Evolutionary conservation across 192 early-diverging fungal genomes (phyloP).

Genomic region (Entomortierella chlamydospora): DNA sequence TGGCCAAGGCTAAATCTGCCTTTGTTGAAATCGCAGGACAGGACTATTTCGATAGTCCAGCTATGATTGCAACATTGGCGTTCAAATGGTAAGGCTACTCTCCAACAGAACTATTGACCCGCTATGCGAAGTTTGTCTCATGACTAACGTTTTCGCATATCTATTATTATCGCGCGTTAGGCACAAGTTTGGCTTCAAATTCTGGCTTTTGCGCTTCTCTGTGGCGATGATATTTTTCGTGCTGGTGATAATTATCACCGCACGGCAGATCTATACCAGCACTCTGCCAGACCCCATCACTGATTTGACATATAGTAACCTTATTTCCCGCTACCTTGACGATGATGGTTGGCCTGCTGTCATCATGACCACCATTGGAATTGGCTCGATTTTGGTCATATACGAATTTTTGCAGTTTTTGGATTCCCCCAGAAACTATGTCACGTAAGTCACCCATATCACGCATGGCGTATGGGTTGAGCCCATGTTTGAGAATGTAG

Average conservation of each 20-base stretch:
- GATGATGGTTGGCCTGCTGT: conserved; percentile 22
- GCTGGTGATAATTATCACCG: conserved; percentile 28
- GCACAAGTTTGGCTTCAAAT: conserved; percentile 45
- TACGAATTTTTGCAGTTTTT: conserved; percentile 37
- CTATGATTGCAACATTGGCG: conserved; percentile 44
- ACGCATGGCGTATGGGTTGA: background rate
- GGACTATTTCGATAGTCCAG: conserved; percentile 51
- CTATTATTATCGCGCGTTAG: conserved; percentile 10
- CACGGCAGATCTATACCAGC: conserved; percentile 8
- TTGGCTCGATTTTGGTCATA: conserved; percentile 18
- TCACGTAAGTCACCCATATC: conserved; percentile 3
- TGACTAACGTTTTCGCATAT: too few relatives aligned
- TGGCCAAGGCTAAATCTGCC: conserved; percentile 18
- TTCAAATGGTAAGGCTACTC: conserved; percentile 42
- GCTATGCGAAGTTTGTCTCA: too few relatives aligned
- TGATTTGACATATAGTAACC: too few relatives aligned
- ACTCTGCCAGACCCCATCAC: background rate
- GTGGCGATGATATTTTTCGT: conserved; percentile 27
- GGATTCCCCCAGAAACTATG: conserved; percentile 26
- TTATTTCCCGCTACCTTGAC: too few relatives aligned
- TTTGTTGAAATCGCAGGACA: conserved; percentile 50
- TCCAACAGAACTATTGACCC: too few relatives aligned
- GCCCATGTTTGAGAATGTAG: background rate
- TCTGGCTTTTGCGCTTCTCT: conserved; percentile 27
- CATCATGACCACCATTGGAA: conserved; percentile 7